Conservation (phyloP, 2,329 filamentous ascomycete genomes). For the Juglanconis sp. region DNA sequence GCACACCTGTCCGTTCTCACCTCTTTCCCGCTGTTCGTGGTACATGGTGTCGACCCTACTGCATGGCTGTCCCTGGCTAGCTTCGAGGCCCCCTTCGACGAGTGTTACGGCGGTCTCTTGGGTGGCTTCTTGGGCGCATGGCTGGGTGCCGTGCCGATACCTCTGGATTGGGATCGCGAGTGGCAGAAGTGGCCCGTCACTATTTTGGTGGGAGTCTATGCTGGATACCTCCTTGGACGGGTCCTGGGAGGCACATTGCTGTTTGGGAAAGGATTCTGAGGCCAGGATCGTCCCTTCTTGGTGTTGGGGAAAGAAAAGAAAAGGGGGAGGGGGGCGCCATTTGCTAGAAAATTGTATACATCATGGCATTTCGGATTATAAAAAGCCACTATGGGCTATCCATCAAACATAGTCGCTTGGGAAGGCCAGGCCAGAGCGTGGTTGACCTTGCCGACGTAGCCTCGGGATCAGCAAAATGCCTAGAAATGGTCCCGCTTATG, state of each 20-base stretch:
- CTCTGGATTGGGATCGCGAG: constrained; percentile 96
- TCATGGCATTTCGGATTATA: no score
- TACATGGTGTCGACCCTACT: constrained; percentile 70
- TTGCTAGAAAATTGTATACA: no score
- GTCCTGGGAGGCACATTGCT: constrained; percentile 52
- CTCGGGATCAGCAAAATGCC: no score
- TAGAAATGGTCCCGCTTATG: no score
- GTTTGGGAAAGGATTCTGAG: constrained; percentile 42
- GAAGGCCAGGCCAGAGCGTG: no score
- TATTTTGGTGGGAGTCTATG: constrained; percentile 77
- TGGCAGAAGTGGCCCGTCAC: constrained; percentile 99
- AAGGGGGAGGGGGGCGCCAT: not conserved
- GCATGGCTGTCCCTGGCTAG: constrained; percentile 71
- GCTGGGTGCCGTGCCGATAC: constrained; percentile 92
- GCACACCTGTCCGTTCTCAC: constrained; percentile 78
- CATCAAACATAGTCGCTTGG: no score
- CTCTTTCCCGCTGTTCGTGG: constrained; percentile 78
- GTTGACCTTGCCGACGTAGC: no score
- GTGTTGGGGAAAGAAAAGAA: not conserved
- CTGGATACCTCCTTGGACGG: constrained; percentile 72
- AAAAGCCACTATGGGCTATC: no score
- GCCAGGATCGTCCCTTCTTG: not conserved
- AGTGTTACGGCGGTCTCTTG: constrained; percentile 77
- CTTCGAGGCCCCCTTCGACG: constrained; percentile 70
- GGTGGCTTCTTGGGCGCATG: constrained; percentile 80